Base-by-base conservation (phyloP, 495 filamentous ascomycete genomes). In the Annulohypoxylon nitens region DNA sequence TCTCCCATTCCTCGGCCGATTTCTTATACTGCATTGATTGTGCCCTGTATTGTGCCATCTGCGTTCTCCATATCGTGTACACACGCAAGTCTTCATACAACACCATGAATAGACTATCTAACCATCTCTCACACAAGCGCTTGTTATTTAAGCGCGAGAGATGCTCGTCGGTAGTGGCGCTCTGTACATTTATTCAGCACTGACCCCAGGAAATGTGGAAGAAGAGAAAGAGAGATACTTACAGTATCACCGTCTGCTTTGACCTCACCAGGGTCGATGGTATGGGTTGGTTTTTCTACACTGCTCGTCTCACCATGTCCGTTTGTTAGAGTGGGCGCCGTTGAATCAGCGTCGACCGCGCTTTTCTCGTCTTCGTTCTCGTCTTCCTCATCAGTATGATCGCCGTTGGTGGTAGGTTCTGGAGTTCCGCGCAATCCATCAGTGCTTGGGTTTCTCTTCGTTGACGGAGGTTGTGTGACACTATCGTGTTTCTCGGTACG, bases 81-180 rank as follows among this genome's bases (percentile, higher is more conserved):
- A 99, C 94, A 33, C 96, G 93, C 9, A 99, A 88, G 76, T 99
- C 96, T 80, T 99, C 96, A 78, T 98, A 99, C 0, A 98, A 88
- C 0, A 98, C 95, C 96, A 99, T 99, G 84, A 99, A 98, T 36
- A 99, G 88, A 73, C 97, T 98, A 81, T 99, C 96, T 2, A 99
- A 88, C 96, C 96, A 99, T 70, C 96, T 89, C 78, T 99, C 96
- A 76, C 96, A 99, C 4, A 99, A 89, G 1, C 96, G 91, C 83
- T 99, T 99, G 82, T 98, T 96, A 69, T 93, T 94, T 78, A 99
- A 93, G 23, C 87, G 85, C 4, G 89, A 87, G 63, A 87, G 86
- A 77, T 90, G 88, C 63, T 89, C 87, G 18, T 86, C 81, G 1
- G 82, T 81, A 53, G 79, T 78, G 54, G 83, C 80, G 45, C 76